A percentile compares a stretch with the other conserved stretches of the same genome.
These are phyloP conservation scores for Diaporthe sp. DNA, from an alignment of 2,329 filamentous ascomycete species.

Conservation along the genomic window DNA sequence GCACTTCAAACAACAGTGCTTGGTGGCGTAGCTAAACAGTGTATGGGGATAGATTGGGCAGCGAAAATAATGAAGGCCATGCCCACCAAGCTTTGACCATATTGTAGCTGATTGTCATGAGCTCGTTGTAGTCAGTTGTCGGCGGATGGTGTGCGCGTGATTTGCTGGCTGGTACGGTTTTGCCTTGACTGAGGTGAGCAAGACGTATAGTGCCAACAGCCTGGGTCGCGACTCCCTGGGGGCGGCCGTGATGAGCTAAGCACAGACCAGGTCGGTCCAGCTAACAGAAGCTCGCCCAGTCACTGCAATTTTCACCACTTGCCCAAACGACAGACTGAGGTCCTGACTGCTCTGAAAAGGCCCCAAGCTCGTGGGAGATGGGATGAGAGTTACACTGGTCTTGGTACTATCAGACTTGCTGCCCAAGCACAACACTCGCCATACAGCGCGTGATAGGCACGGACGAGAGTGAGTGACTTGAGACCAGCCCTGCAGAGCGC, in stretches of 20 bases:
- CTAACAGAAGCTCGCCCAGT: not conserved
- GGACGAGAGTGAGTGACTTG: not conserved
- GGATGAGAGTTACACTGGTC: not conserved
- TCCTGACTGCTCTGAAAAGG: not conserved
- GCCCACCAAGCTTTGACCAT: not conserved
- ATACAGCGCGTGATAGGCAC: not conserved
- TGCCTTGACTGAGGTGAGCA: no score
- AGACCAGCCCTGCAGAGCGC: not conserved
- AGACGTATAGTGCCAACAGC: not conserved
- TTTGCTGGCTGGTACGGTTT: not conserved
- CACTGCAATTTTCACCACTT: not conserved
- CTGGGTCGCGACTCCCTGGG: not conserved
- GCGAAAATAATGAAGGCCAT: no score
- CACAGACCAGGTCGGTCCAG: constrained; percentile 5
- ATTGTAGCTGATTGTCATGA: not conserved
- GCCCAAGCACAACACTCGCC: not conserved
- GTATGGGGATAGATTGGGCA: not conserved
- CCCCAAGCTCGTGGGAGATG: not conserved
- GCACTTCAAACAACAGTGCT: no score
- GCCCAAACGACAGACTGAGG: not conserved
- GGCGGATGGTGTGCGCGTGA: not conserved
- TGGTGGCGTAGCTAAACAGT: not conserved
- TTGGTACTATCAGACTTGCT: not conserved
- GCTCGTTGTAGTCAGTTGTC: not conserved
- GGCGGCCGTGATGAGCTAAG: constrained; percentile 13